phyloP scores from a whole-genome alignment of 1,284 basidiomycete species.

The Ceratobasidium sp. region DNA sequence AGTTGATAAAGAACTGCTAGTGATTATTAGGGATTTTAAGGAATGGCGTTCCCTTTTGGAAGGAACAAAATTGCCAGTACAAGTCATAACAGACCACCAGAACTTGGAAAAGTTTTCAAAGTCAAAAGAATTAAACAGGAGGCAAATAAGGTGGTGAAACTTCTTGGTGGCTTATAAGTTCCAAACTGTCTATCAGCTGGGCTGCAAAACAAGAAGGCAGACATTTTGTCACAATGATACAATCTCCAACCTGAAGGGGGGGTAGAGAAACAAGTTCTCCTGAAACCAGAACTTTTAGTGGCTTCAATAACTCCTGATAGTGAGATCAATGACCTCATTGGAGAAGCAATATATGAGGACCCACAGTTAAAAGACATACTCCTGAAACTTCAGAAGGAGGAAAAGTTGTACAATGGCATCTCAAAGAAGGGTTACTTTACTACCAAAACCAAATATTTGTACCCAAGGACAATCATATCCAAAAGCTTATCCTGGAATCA shows the following conservation, averaged over 20 bases:
- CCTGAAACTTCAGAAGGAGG: neutral
- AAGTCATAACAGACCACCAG: neutral
- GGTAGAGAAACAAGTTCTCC: neutral
- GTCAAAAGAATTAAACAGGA: neutral
- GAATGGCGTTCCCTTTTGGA: slow-evolving; percentile 11
- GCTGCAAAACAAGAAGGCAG: neutral
- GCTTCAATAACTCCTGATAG: neutral
- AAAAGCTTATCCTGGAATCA: neutral
- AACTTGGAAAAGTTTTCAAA: too few relatives aligned
- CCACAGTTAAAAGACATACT: neutral
- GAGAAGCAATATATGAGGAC: neutral
- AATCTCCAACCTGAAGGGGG: neutral
- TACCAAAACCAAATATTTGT: neutral
- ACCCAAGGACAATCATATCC: neutral
- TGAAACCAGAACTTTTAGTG: neutral
- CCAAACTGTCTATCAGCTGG: neutral
- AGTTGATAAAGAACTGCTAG: slow-evolving; percentile 19
- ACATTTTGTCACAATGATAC: neutral
- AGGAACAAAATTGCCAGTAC: neutral
- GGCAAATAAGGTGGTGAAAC: neutral
- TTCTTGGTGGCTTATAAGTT: neutral
- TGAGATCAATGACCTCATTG: neutral
- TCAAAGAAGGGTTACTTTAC: neutral
- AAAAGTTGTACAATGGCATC: neutral
- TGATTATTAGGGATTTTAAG: neutral